Base-by-base conservation (phyloP, 2,329 filamentous ascomycete genomes). In the Colletotrichum musae region DNA sequence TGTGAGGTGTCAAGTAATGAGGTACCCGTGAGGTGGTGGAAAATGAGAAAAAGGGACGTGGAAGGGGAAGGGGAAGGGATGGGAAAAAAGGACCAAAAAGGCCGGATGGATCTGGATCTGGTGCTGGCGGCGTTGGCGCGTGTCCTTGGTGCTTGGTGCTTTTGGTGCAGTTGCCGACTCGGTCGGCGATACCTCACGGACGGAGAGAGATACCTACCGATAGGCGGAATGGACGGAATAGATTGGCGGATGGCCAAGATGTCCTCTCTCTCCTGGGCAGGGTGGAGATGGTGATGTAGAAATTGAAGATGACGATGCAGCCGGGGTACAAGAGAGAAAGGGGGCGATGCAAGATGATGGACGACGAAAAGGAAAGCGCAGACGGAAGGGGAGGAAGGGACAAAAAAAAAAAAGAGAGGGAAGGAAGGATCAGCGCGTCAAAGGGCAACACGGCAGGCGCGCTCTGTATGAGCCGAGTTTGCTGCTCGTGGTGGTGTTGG, bases 391-490 rank as follows among this genome's bases (percentile, higher is more conserved):
- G 24, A 58, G 64, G 61, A 71, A 71, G 71, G 68, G 70, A 68
- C 65, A 53, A 70, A 68, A 65, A 65, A 68, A 68, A 72, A 50
- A 64, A 70, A 56, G 39, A 70, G 72, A 61, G 70, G 68, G 72
- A 28, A 51, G 53, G 24, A 58, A n/a, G 39, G 54, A 41, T 41
- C 47, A 50, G 28, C 56, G 16, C 18, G 50, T 18, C 28, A 28
- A 59, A 50, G 32, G 53, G 43, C 58, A 43, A 41, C 52, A 36
- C 32, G 32, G 32, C 32, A 36, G 32, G 67, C 16, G 39, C 41
- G 28, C 47, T 28, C 52, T 66, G 61, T 63, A 13, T 58, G 62
- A 58, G 71, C 71, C 58, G 60, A 58, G 71, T 71, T 72, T 67
- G 71, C 68, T 68, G 58, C 70, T 68, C 62, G 64, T 59, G 56